Percentiles rank a stretch among this genome's conserved stretches.
Conservation (phyloP, 2,329 filamentous ascomycete genomes). For the Scedosporium aurantiacum region DNA sequence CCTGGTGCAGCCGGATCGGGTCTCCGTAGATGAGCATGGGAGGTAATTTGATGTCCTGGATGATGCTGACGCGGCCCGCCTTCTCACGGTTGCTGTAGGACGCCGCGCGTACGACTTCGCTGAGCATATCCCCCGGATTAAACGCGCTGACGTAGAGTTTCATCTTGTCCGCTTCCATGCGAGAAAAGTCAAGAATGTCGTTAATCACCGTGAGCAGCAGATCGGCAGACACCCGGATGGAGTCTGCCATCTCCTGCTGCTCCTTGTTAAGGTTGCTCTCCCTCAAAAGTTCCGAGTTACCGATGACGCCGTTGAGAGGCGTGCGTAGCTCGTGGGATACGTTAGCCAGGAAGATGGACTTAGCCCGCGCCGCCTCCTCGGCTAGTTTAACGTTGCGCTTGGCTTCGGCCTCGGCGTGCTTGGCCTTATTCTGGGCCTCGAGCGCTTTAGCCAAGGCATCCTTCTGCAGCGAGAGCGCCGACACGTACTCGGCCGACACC, state of each 20-base stretch:
- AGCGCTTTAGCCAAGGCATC: slow-evolving; percentile 60
- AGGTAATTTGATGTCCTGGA: slow-evolving; percentile 61
- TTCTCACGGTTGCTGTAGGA: slow-evolving; percentile 57
- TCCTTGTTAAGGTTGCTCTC: slow-evolving; percentile 66
- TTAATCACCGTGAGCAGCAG: slow-evolving; percentile 87
- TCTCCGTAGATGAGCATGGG: slow-evolving; percentile 62
- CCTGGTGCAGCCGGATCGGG: slow-evolving; percentile 55
- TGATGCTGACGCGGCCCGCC: slow-evolving; percentile 51
- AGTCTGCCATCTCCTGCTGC: slow-evolving; percentile 77
- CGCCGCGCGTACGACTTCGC: slow-evolving; percentile 53
- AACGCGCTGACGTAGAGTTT: slow-evolving; percentile 65
- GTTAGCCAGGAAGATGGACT: slow-evolving; percentile 69
- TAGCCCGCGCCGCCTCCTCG: slow-evolving; percentile 73
- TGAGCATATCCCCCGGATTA: slow-evolving; percentile 56
- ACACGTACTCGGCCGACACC: slow-evolving; percentile 65
- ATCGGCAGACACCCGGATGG: slow-evolving; percentile 76
- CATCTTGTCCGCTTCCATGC: slow-evolving; percentile 81
- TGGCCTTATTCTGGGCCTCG: slow-evolving; percentile 65
- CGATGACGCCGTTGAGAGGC: slow-evolving; percentile 79
- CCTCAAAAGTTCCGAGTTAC: slow-evolving; percentile 72
- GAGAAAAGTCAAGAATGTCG: slow-evolving; percentile 91
- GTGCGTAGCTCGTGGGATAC: slow-evolving; percentile 75
- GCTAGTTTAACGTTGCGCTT: slow-evolving; percentile 71
- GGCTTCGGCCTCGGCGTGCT: slow-evolving; percentile 64
- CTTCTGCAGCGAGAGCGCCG: slow-evolving; percentile 70